Evolutionary conservation across 2,329 filamentous ascomycete species (phyloP), one percentile per base, ranked within the genome.

Genomic region (Colletotrichum eleusines): DNA sequence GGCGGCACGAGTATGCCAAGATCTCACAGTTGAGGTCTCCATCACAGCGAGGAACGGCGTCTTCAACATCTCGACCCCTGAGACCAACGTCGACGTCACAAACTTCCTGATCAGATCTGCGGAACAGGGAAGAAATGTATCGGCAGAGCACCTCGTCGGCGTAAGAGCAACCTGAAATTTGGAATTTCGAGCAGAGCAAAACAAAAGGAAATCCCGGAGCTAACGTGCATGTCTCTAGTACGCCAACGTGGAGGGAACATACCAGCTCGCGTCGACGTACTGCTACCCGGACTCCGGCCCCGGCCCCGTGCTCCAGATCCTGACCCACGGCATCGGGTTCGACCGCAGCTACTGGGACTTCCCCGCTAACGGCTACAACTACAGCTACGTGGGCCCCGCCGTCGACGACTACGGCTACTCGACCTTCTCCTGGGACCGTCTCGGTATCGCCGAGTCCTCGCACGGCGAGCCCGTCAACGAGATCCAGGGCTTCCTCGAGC

Each of bases 351-450:
- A 91, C 81, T 92, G 89, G 89, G 88, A 92, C 76, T 77, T 87
- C 14, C 77, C 87, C 0, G 86, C 82, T 79, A 84, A 88, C 76
- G 80, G 85, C 74, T 86, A 84, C 81, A 88, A 90, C 76, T 91
- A 92, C 81, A 89, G 85, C 75, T 92, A 92, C 77, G 83, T 88
- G 35, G 81, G 86, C 57, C 78, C 79, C 16, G 89, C 90, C 2
- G 82, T 90, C 2, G 84, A 83, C 51, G 73, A 82, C 11, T 82
- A 85, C 48, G 87, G 87, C 50, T 91, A 88, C 80, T 87, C 85
- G 40, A 90, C 89, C 2, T 84, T 92, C 55, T 80, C 84, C 12
- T 90, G 86, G 78, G 89, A 92, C 78, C 88, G 90, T 23, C 84
- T 91, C 7, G 90, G 90, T 40, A 84, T 91, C 51, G 89, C 86